Evolutionary conservation across 1,284 basidiomycete species (phyloP).

Genomic region (Trichosporon asahii): DNA sequence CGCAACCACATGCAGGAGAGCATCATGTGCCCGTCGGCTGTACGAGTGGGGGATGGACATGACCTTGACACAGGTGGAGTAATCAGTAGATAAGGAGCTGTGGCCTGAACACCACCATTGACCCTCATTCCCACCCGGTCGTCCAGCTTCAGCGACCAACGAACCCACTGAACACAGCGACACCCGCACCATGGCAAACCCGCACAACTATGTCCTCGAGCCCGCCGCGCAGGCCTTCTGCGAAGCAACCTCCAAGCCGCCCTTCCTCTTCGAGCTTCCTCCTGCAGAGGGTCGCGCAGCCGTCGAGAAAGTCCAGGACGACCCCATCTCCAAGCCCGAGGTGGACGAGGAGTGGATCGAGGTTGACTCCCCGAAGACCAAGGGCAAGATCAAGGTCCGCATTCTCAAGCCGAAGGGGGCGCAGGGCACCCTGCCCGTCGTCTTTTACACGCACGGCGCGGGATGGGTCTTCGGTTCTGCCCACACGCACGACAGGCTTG

Average conservation of each 20-base stretch:
- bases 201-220: conserved; percentile 20
- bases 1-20: too few relatives aligned
- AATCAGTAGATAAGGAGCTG: too few relatives aligned
- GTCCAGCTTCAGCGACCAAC: too few relatives aligned
- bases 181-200: conserved; percentile 21
- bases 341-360: conserved; percentile 25
- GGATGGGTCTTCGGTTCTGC: conserved; percentile 24
- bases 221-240: conserved; percentile 16
- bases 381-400: conserved; percentile 5
- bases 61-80: too few relatives aligned
- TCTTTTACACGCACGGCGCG: conserved; percentile 23
- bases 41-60: too few relatives aligned
- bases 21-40: too few relatives aligned
- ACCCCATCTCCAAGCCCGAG: conserved; percentile 12
- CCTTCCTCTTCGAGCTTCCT: conserved; percentile 21
- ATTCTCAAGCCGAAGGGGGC: conserved; percentile 21
- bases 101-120: too few relatives aligned
- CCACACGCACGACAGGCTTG: conserved; percentile 24
- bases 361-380: neutral
- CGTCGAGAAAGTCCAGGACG: conserved; percentile 17
- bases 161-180: too few relatives aligned
- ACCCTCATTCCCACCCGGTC: too few relatives aligned
- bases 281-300: conserved; percentile 20
- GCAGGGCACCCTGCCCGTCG: conserved; percentile 18
- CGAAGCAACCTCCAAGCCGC: conserved; percentile 18